Evolutionary conservation across 768 basidiomycete species (phyloP).

Genomic region (Naganishia randhawae): DNA sequence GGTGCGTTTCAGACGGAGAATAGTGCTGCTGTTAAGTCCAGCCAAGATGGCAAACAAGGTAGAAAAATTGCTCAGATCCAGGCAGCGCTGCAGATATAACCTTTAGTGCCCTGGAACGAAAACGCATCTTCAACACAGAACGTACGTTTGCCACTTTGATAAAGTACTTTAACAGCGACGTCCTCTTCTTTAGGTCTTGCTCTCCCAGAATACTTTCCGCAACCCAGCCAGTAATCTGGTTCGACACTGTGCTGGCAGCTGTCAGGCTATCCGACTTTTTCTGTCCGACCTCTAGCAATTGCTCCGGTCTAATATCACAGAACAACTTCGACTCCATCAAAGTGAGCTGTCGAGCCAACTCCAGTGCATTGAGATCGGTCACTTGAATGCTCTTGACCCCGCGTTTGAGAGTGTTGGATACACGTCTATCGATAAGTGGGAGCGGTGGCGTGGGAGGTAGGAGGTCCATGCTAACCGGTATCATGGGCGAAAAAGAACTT

Average conservation of each 20-base stretch:
- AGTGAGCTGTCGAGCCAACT: conserved; percentile 88
- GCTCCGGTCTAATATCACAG: conserved; percentile 78
- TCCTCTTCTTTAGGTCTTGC: conserved; percentile 75
- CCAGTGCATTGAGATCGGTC: conserved; percentile 88
- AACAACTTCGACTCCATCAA: conserved; percentile 88
- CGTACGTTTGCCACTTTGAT: conserved; percentile 67
- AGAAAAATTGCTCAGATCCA: conserved; percentile 78
- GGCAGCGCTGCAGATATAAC: conserved; percentile 65
- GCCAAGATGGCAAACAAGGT: conserved; percentile 88
- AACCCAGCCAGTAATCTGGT: conserved; percentile 79
- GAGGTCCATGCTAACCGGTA: conserved; percentile 27
- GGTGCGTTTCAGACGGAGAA: conserved; percentile 83
- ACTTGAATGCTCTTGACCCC: conserved; percentile 57
- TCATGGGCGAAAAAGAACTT: conserved; percentile 10
- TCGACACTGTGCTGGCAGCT: conserved; percentile 81
- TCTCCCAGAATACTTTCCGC: conserved; percentile 91
- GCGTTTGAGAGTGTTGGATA: conserved; percentile 65
- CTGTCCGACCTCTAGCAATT: conserved; percentile 78
- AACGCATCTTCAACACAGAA: conserved; percentile 11
- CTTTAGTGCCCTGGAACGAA: conserved; percentile 11
- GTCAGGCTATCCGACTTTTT: conserved; percentile 65
- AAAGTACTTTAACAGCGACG: conserved; percentile 77
- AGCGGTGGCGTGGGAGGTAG: conserved; percentile 70
- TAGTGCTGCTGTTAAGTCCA: conserved; percentile 91
- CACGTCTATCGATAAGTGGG: conserved; percentile 75